These are phyloP conservation scores for Phytopythium litorale DNA, from an alignment of 352 stramenopile genomes.

Conservation along the genomic window DNA sequence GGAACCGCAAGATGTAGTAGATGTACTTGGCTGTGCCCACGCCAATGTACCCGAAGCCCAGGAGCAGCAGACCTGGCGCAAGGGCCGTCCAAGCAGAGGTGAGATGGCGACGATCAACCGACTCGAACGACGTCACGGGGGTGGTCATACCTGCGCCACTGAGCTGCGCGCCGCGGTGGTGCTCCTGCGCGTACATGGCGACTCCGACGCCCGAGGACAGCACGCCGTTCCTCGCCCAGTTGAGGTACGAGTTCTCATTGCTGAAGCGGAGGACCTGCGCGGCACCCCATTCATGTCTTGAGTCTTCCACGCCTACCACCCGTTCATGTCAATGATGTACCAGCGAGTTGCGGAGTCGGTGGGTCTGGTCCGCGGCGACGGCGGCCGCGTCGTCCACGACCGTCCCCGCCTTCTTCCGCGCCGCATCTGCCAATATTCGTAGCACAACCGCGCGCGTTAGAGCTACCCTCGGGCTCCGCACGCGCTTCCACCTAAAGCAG, in stretches of 20 bases:
- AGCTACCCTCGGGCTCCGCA: not conserved
- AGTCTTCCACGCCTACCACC: too few species aligned
- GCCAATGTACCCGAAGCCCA: slow-evolving; percentile 87
- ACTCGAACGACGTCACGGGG: not conserved
- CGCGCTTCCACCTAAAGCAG: not conserved
- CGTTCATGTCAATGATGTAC: slow-evolving; percentile 7
- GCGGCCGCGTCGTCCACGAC: slow-evolving; percentile 19
- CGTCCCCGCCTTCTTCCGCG: slow-evolving; percentile 27
- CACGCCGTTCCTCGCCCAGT: slow-evolving; percentile 85
- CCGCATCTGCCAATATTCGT: slow-evolving; percentile 5
- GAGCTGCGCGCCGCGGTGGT: slow-evolving; percentile 80
- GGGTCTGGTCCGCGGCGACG: slow-evolving; percentile 21
- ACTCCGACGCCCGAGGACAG: slow-evolving; percentile 78
- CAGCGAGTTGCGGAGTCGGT: slow-evolving; percentile 29
- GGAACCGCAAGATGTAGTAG: slow-evolving; percentile 88
- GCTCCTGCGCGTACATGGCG: slow-evolving; percentile 87
- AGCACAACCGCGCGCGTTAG: not conserved
- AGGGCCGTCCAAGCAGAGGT: not conserved
- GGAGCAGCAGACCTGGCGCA: slow-evolving; percentile 52
- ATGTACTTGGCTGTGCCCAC: slow-evolving; percentile 88
- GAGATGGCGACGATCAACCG: not conserved
- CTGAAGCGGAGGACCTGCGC: slow-evolving; percentile 72
- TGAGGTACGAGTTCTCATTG: slow-evolving; percentile 88
- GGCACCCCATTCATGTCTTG: not conserved
- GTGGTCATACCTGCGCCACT: slow-evolving; percentile 55